These are phyloP conservation scores for Hymenoscyphus salicellus DNA, from an alignment of 2,329 filamentous ascomycete species.

Conservation along the genomic window DNA sequence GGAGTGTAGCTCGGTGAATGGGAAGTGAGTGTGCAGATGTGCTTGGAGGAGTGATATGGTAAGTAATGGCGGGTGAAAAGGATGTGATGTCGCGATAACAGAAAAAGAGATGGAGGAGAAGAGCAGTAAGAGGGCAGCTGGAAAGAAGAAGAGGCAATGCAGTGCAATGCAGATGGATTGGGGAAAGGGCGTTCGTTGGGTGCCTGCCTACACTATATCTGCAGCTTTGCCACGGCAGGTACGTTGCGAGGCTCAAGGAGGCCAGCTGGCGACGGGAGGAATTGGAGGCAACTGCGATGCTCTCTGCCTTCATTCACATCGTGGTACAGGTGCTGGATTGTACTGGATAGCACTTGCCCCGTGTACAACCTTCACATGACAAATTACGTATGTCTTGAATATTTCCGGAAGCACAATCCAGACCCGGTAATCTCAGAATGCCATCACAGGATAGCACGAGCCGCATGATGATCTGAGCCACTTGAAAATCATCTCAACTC, in stretches of 20 bases:
- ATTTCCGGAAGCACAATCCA: neutral
- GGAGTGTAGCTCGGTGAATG: neutral
- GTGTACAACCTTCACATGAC: slow-evolving; percentile 2
- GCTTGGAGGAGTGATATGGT: neutral
- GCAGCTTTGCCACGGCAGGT: slow-evolving; percentile 1
- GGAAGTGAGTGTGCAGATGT: neutral
- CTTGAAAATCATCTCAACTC: neutral
- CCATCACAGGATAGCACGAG: neutral
- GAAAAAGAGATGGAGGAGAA: neutral
- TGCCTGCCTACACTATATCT: neutral
- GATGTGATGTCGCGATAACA: neutral
- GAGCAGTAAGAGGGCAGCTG: neutral
- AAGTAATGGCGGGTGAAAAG: slow-evolving; percentile 1
- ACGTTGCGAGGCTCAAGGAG: neutral
- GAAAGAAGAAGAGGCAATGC: neutral
- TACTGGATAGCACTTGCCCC: neutral
- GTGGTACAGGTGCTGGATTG: neutral
- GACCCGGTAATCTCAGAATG: neutral
- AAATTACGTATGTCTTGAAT: neutral
- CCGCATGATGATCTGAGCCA: neutral
- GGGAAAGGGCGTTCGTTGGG: neutral
- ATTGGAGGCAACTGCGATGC: neutral
- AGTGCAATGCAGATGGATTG: neutral
- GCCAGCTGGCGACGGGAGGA: neutral
- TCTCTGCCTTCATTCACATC: neutral